A percentile compares a stretch with the other conserved stretches of the same genome.
Evolutionary conservation across 176 grass and related monocot genomes (phyloP).

Genomic region (Zoysia japonica): DNA sequence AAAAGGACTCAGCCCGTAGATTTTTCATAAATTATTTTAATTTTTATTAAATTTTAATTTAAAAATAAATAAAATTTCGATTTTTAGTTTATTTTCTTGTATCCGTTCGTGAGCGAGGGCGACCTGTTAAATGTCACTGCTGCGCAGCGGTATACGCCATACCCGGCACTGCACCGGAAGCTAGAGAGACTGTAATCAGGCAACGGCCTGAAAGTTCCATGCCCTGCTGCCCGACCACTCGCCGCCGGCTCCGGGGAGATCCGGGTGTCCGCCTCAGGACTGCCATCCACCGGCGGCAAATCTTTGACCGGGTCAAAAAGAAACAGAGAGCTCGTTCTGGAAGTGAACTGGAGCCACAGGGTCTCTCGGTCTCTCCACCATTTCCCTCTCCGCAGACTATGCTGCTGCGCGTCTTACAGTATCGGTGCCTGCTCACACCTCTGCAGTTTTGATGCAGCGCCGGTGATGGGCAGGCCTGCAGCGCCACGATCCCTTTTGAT

Average conservation of each 20-base stretch:
- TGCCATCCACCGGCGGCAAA: background rate
- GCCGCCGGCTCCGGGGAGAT: background rate
- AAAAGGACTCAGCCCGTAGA: too few species aligned
- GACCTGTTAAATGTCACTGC: background rate
- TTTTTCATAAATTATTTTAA: too few species aligned
- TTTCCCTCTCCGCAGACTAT: background rate
- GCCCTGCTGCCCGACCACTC: slow-evolving; percentile 32
- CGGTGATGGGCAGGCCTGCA: slow-evolving; percentile 18
- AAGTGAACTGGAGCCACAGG: slow-evolving; percentile 10
- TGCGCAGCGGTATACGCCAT: background rate
- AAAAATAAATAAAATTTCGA: too few species aligned
- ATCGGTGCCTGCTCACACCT: background rate
- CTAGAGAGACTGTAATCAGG: background rate
- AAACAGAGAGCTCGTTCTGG: background rate
- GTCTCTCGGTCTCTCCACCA: background rate
- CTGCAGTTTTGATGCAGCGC: too few species aligned
- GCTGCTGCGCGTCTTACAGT: background rate
- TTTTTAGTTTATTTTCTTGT: too few species aligned
- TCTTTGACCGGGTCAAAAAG: slow-evolving; percentile 28
- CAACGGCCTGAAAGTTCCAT: slow-evolving; percentile 50
- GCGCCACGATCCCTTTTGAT: slow-evolving; percentile 21
- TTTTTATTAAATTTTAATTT: too few species aligned
- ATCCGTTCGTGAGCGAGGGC: too few species aligned
- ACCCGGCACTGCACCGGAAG: slow-evolving; percentile 21
- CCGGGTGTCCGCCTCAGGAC: background rate